Evolutionary conservation across 352 stramenopile genomes (phyloP), one percentile per base, ranked within the genome.

Genomic region (Globisporangium cederbergense): DNA sequence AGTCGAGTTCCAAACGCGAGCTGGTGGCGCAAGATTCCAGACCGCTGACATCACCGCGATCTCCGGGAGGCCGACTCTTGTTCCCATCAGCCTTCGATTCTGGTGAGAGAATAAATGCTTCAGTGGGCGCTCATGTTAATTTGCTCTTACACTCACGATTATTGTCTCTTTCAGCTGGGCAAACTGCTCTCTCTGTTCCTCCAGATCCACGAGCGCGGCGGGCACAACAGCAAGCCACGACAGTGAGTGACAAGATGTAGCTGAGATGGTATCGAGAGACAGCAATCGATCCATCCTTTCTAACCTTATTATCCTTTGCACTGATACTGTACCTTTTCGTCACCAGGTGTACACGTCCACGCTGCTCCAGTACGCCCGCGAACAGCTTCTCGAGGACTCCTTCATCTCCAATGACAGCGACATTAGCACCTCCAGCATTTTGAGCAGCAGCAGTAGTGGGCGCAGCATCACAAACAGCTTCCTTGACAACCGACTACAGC

Each of bases 61-160:
- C 34, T 65, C 67, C 25, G 55, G 67, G 57, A 25, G 62, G 43
- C 36, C 67, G 38, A 7, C 71, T 47, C 51, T 45, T 46, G 32
- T 64, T 75, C 20, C 65, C 67, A 7, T 78, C 71, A 8, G 68
- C 71, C 4, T 69, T 73, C 50, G 71, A 78, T 49, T 75, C 71
- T 0, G 68, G 71, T 77, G 11, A 47, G 65, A 18, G 4, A 18
- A 32, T 25, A n/a, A 11, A 10, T 32, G n/a, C 14, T 18, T 58
- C 52, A 11, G 32, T 9, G 4, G 10, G 10, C 25, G n/a, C 18
- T 40, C 22, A 47, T 14, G 28, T 56, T 36, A 32, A 38, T 16
- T 28, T 28, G 30, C 13, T 52, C 25, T 58, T 8, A 62, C 30
- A 6, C 16, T n/a, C 34, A 3, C 43, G 9, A 16, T 4, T 42